Base-by-base conservation (phyloP, 768 basidiomycete species). In the Terana coerulea region DNA sequence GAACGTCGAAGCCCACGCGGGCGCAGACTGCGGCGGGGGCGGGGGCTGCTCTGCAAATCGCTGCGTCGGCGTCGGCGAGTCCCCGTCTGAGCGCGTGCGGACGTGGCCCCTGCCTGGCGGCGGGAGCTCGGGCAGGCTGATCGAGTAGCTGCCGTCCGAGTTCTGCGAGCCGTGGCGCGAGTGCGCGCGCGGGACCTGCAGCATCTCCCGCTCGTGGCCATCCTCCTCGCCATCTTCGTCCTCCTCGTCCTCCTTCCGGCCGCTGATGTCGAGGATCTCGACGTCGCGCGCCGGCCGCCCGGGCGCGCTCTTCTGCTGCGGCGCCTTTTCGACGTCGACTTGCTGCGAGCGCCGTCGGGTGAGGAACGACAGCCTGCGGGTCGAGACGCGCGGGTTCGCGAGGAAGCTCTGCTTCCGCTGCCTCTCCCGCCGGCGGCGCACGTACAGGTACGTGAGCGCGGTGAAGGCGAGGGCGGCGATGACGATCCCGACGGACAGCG, bases 401-500 rank as follows among this genome's bases (percentile, higher is more conserved):
- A 63, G 47, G 54, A 68, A 57, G 41, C 49, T 46, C 33, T 61
- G 60, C 45, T 67, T 68, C 25, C 64, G 58, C 17, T 60, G 62
- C 17, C 34, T 47, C 39, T 47, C 52, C 9, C 59, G 57, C 11
- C 75, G 78, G 10, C 68, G 67, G 26, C 81, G 76, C 45, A 75
- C 69, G 46, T 78, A 64, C 44, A 73, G 68, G 51, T 74, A 69
- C 56, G 69, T 78, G 54, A 75, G 73, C 1, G 80, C 60, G 12
- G 71, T 64, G 41, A 76, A 52, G 3, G 81, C 52, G 25, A 84
- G 47, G 58, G 81, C 70, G 24, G 75, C 73, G 8, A 88, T 68
- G 17, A 80, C 63, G 19, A 75, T 73, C 2, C 79, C 84, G 2
- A 89, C 71, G 9, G 74, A 75, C 26, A 86, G 69, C 0, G 85